Evolutionary conservation across 2,329 filamentous ascomycete species (phyloP), one percentile per base, ranked within the genome.

Genomic region (Fusarium bactridioides): DNA sequence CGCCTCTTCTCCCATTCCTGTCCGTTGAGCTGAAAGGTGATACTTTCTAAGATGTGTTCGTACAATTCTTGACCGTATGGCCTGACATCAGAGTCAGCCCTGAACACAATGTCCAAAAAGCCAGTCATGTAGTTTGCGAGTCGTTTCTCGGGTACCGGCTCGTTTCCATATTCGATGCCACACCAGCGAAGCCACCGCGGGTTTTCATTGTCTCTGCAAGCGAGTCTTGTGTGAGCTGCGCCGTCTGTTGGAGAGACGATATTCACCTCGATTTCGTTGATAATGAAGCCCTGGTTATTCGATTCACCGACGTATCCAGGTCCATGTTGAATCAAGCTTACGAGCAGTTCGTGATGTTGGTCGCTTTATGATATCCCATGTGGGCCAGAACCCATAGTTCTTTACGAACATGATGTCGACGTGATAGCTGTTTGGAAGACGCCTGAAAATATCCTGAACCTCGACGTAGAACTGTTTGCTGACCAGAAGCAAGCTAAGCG

Each of bases 371-470:
- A 72, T 16, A 9, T 43, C 15, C 61, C 57, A 73, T 2, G 69
- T 70, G 0, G 57, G 33, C 69, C 57, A 73, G 1, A 70, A 25
- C 4, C 70, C 65, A 11, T 35, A 29, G 13, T 53, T 16, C 8
- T 70, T 70, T 1, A 73, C 37, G 18, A 70, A 50, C 60, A 70
- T 73, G 15, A 73, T 40, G 15, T 73, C 65, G 18, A 73, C 56
- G 5, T 73, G 37, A 10, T 63, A 70, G 4, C n/a, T 12, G 1
- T 54, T 53, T 4, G 48, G 31, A 2, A 62, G 11, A 9, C 21
- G 19, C 1, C 15, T 3, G 4, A 58, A 5, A 4, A 73, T 19
- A 21, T 57, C 10, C 16, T 48, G 15, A 2, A 57, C 33, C 16
- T 63, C 54, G 1, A 15, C 10, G 3, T 47, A 4, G 13, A 60